Conservation (phyloP, 495 filamentous ascomycete species). For the Wilcoxina mikolae region DNA sequence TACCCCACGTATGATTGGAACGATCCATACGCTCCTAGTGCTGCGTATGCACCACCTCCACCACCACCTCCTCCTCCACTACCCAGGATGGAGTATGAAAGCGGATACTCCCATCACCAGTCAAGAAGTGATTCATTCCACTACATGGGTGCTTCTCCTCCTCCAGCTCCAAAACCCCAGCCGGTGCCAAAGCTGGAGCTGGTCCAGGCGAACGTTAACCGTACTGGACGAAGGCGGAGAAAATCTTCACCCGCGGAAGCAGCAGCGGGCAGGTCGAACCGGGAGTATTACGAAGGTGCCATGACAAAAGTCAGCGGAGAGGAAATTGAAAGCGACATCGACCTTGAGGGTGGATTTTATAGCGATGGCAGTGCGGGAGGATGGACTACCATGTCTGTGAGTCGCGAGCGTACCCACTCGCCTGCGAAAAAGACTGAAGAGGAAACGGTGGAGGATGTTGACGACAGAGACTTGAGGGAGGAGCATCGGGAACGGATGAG, state of each 20-base stretch:
- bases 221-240: constrained; percentile 1
- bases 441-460: not conserved
- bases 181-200: constrained; percentile 2
- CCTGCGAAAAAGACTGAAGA: not conserved
- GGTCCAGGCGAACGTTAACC: not conserved
- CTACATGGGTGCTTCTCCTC: constrained; percentile 8
- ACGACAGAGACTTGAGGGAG: not conserved
- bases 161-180: too few relatives aligned
- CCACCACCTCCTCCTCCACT: constrained; percentile 1
- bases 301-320: not conserved
- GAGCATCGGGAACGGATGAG: not conserved
- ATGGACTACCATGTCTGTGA: constrained; percentile 1
- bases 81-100: constrained; percentile 12
- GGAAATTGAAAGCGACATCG: not conserved
- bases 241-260: too few relatives aligned
- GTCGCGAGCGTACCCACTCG: not conserved
- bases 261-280: constrained; percentile 2
- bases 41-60: not conserved
- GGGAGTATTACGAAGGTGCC: constrained; percentile 12
- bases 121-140: constrained; percentile 1
- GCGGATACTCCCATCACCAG: constrained; percentile 5
- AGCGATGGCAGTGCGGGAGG: not conserved
- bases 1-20: not conserved
- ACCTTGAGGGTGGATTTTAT: not conserved
- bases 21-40: not conserved